Evolutionary conservation across 106 monocot species (phyloP).

Genomic region (Acanthochlamys bracteata): DNA sequence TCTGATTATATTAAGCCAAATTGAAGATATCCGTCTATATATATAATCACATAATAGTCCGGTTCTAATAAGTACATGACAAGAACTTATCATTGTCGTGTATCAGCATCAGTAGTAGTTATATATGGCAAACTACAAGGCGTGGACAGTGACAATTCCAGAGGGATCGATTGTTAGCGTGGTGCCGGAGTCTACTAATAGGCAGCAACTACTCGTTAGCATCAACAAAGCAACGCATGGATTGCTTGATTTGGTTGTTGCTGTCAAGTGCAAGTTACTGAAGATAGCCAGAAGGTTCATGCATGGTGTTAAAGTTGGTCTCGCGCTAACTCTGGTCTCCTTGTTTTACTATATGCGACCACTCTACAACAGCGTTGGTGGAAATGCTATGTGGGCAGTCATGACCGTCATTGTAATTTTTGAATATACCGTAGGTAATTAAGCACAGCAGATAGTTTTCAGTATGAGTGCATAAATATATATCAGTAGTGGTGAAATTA

Average conservation of each 20-base stretch:
- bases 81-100: too few species aligned
- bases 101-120: not conserved
- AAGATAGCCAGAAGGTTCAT: conserved; percentile 24
- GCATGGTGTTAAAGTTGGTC: conserved; percentile 45
- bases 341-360: conserved; percentile 55
- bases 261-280: not conserved
- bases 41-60: too few species aligned
- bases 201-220: not conserved
- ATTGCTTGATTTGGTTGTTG: not conserved
- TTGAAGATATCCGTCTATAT: too few species aligned
- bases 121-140: not conserved
- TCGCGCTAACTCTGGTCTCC: conserved; percentile 37
- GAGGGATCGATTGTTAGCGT: not conserved
- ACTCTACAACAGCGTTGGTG: conserved; percentile 37
- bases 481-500: too few species aligned
- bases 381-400: conserved; percentile 49
- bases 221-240: not conserved
- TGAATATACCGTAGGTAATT: conserved; percentile 64
- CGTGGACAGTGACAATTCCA: conserved; percentile 1
- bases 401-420: conserved; percentile 58
- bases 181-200: not conserved
- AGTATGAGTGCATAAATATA: not conserved
- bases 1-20: too few species aligned
- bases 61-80: too few species aligned
- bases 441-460: conserved; percentile 1